Conservation (phyloP, 2,329 filamentous ascomycete species). For the Albifimbria verrucaria region DNA sequence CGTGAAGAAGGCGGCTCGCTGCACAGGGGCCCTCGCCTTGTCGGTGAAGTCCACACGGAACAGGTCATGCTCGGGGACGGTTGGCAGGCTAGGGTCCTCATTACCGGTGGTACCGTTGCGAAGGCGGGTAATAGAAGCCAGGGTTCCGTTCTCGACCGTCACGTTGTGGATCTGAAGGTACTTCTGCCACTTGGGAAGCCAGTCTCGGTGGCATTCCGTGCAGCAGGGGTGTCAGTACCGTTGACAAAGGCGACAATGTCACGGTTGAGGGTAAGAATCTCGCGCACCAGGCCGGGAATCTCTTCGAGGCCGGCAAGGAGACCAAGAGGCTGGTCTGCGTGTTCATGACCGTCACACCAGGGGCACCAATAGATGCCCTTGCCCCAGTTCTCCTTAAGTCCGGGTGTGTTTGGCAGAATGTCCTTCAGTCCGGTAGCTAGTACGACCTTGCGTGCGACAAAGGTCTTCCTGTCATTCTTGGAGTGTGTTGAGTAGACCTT, state of each 20-base stretch:
- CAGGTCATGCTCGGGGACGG: conserved; percentile 47
- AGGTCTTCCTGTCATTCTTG: conserved; percentile 18
- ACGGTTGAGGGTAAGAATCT: conserved; percentile 51
- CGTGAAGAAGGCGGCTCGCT: conserved; percentile 50
- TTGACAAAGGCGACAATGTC: conserved; percentile 58
- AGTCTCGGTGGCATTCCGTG: conserved; percentile 33
- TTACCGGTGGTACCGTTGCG: conserved; percentile 31
- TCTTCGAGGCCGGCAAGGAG: conserved; percentile 45
- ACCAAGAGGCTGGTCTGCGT: conserved; percentile 55
- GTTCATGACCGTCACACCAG: conserved; percentile 63
- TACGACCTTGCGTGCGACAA: conserved; percentile 51
- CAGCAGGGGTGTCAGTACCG: conserved; percentile 49
- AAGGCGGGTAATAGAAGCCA: conserved; percentile 45
- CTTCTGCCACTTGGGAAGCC: conserved; percentile 41
- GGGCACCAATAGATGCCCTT: conserved; percentile 62
- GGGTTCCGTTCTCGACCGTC: conserved; percentile 53
- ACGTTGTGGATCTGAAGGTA: conserved; percentile 50
- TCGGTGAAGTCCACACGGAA: conserved; percentile 52
- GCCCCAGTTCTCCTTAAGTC: conserved; percentile 53
- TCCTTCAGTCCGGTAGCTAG: conserved; percentile 57
- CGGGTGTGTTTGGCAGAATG: conserved; percentile 51
- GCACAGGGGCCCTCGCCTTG: conserved; percentile 32
- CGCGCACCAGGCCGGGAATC: conserved; percentile 42
- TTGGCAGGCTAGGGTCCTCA: conserved; percentile 38
- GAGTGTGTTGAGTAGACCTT: conserved; percentile 27